A percentile compares a stretch with the other conserved stretches of the same genome.
Conservation (phyloP, 257 asterid genomes). For the Cynanchum wilfordii region DNA sequence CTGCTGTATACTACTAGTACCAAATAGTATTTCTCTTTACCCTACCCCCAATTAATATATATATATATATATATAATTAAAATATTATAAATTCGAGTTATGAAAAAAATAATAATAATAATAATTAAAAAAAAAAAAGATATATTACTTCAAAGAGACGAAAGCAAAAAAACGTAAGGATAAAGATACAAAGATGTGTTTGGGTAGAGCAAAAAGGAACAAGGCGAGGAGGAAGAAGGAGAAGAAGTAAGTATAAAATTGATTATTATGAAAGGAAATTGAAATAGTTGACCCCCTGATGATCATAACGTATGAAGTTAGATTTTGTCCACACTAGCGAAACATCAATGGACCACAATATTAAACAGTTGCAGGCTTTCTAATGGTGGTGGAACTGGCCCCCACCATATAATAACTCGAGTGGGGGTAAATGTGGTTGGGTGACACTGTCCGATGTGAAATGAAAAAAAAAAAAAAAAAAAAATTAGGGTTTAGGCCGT, state of each 20-base stretch:
- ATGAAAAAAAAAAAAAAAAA: neutral
- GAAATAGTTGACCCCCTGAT: conserved; percentile 13
- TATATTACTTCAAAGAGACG: too few species aligned
- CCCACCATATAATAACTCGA: conserved; percentile 33
- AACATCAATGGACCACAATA: conserved; percentile 55
- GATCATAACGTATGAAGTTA: conserved; percentile 35
- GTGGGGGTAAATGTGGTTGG: conserved; percentile 24
- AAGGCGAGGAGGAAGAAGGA: too few species aligned
- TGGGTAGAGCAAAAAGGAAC: too few species aligned
- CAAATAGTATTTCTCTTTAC: too few species aligned
- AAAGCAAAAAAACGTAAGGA: too few species aligned
- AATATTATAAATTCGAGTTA: too few species aligned
- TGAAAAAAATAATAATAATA: too few species aligned
- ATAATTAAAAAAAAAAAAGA: too few species aligned
- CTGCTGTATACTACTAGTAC: too few species aligned
- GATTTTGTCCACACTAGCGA: conserved; percentile 58
- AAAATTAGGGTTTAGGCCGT: conserved; percentile 9
- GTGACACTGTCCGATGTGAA: conserved; percentile 18
- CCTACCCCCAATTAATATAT: too few species aligned
- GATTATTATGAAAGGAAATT: neutral
- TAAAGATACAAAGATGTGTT: neutral
- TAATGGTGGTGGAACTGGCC: conserved; percentile 31
- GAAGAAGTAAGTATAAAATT: too few species aligned
- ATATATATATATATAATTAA: too few species aligned
- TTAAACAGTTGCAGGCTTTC: conserved; percentile 34